Percentiles rank a stretch among this genome's conserved stretches.
phyloP scores from a whole-genome alignment of 495 filamentous ascomycete genomes.

The Aspergillus avenaceus region DNA sequence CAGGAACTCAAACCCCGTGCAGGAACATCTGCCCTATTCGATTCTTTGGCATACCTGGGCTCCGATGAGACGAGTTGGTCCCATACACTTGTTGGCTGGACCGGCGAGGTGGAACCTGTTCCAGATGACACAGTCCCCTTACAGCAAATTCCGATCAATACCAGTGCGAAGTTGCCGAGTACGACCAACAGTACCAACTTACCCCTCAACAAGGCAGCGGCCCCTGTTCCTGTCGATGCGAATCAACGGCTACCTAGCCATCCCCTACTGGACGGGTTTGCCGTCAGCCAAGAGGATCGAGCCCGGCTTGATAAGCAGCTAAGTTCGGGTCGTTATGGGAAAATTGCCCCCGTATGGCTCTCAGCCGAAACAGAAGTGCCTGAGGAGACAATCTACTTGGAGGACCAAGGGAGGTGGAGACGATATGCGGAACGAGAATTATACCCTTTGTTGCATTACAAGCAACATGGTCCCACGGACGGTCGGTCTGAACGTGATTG shows the following conservation, averaged over 20 bases:
- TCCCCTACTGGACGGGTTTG: constrained; percentile 58
- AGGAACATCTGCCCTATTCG: constrained; percentile 84
- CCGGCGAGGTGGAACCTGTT: constrained; percentile 72
- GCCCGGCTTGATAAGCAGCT: constrained; percentile 64
- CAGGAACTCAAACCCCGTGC: constrained; percentile 71
- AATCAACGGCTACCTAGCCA: constrained; percentile 48
- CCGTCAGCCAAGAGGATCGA: constrained; percentile 61
- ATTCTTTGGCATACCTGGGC: constrained; percentile 79
- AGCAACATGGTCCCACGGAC: constrained; percentile 81
- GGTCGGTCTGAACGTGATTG: constrained; percentile 72
- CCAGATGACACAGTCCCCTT: constrained; percentile 30
- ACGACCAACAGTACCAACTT: constrained; percentile 13
- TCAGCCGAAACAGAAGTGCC: constrained; percentile 61
- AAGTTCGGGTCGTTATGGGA: constrained; percentile 60
- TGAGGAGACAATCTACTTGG: constrained; percentile 61
- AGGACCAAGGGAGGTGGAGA: constrained; percentile 77
- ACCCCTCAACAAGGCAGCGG: constrained; percentile 57
- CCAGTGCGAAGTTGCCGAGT: constrained; percentile 18
- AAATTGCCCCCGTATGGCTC: constrained; percentile 81
- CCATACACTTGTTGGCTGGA: constrained; percentile 88
- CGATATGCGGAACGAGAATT: constrained; percentile 85
- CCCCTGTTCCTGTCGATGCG: constrained; percentile 66
- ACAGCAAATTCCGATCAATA: constrained; percentile 31
- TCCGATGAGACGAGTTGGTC: constrained; percentile 73
- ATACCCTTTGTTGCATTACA: constrained; percentile 90